These are phyloP conservation scores for Bipolaris oryzae DNA, from an alignment of 2,329 filamentous ascomycete species.

Conservation along the genomic window DNA sequence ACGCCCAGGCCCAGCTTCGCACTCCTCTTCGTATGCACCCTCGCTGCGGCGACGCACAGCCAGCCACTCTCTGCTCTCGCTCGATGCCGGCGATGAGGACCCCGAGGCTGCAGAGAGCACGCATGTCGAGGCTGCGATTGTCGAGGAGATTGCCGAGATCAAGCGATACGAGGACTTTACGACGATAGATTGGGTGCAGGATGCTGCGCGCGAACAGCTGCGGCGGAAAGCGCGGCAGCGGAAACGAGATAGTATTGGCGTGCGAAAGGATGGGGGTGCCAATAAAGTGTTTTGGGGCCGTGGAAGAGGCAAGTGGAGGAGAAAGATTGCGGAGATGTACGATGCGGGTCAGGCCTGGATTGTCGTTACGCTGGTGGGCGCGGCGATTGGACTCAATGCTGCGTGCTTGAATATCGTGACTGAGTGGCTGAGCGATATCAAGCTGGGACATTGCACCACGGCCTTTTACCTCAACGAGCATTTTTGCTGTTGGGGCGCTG, in stretches of 20 bases:
- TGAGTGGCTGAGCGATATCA: conserved; percentile 95
- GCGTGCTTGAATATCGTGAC: conserved; percentile 93
- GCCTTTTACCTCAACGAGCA: conserved; percentile 96
- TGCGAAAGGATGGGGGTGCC: conserved; percentile 59
- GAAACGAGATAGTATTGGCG: conserved; percentile 48
- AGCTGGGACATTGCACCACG: conserved; percentile 92
- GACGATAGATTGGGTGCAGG: conserved; percentile 98
- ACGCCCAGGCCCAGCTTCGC: conserved; percentile 26
- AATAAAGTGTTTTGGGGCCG: conserved; percentile 66
- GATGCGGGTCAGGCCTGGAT: conserved; percentile 98
- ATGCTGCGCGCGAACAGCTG: conserved; percentile 87
- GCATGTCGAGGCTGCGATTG: conserved; percentile 72
- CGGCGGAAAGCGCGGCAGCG: conserved; percentile 77
- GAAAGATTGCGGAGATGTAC: conserved; percentile 82
- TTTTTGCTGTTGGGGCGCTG: conserved; percentile 98
- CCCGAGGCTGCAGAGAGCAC: conserved; percentile 58
- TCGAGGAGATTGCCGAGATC: conserved; percentile 96
- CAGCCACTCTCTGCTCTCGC: conserved; percentile 66
- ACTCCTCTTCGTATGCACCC: conserved; percentile 58
- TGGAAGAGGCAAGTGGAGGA: conserved; percentile 68
- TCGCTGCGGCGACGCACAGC: conserved; percentile 66
- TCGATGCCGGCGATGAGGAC: conserved; percentile 66
- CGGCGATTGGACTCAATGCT: conserved; percentile 91
- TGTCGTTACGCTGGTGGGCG: conserved; percentile 89
- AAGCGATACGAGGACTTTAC: conserved; percentile 99